Evolutionary conservation across 2,329 filamentous ascomycete genomes (phyloP), one percentile per base, ranked within the genome.

Genomic region (Monilinia fructicola): DNA sequence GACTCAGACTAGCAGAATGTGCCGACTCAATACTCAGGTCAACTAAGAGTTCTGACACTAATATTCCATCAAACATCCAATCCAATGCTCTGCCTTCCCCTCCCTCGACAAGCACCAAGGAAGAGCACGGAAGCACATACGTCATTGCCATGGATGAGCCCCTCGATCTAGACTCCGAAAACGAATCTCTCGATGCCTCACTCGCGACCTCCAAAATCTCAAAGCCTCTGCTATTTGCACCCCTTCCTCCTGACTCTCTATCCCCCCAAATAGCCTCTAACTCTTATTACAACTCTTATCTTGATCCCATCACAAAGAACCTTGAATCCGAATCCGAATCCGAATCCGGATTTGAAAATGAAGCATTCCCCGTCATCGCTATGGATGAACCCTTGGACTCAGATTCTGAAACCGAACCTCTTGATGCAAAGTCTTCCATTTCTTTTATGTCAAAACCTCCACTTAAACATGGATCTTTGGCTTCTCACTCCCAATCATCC

Each of bases 111-210:
- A 2, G 10, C 5, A 35, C 4, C 4, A 16, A 48, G 5, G 21
- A 59, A 59, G 42, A 59, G 16, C 23, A 35, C 14, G 11, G 12
- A 35, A 23, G 21, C 7, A 23, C 42, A 35, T 59, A 3, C 7
- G 18, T 46, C 7, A 35, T 59, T 21, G 56, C 56, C 42, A 59
- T 59, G 56, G 56, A 59, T 4, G 42, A 35, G 7, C 56, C 56
- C 0, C 21, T 59, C 16, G 56, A 48, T 31, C 28, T 26, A 11
- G 56, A 48, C 18, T 35, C 23, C 7, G 56, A 48, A 12, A 35
- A 2, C 3, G 56, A 59, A 35, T 9, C 11, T 48, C 21, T n/a
- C 21, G 3, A 46, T 14, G 5, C 11, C 21, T 12, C 55, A n/a
- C 16, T 46, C 11, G 14, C 26, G 10, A 14, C 12, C 7, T 0